Evolutionary conservation across 176 grass and related monocot genomes (phyloP), one percentile per base, ranked within the genome.

Genomic region (Oryza rufipogon): DNA sequence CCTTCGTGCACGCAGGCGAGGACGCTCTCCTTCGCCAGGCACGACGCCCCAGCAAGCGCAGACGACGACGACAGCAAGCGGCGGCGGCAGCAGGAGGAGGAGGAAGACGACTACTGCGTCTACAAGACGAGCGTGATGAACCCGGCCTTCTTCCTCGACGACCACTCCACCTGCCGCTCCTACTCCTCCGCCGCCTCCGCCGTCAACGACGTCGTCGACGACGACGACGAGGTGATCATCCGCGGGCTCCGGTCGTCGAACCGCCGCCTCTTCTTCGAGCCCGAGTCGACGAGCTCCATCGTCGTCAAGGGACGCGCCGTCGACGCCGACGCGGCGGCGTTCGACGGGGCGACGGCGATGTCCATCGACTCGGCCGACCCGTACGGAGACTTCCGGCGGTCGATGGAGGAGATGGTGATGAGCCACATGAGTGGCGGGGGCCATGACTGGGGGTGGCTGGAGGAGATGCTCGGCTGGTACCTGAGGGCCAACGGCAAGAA

Each of bases 381-480:
- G 49, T 92, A 95, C 73, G 64, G 34, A 6, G 95, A 97, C 75
- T 97, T 97, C 65, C 86, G 89, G 78, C 78, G 65, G 47, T 97
- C 95, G 44, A 97, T 97, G 95, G 90, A 91, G 86, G 86, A 94
- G 88, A 95, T 95, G 95, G 87, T 97, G 68, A 74, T 81, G 75
- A 92, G 87, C 80, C 88, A 76, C 39, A 63, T 63, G 19, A 23
- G 23, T 4, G 87, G 88, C 13, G 85, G 44, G 13, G 23, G 11
- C 84, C 1, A 20, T n/a, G 86, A 91, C 80, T 94, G 90, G 92
- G 90, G 88, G 6, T 91, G 95, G 95, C 78, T 97, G 26, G 83
- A 97, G 85, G 90, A 94, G 90, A 94, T 97, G 95, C 84, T 97
- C 11, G 71, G 78, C 0, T 97, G 95, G 95, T 97, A 97, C 76